Conservation (phyloP, 805 yeast species). For the Nakazawaea populi region DNA sequence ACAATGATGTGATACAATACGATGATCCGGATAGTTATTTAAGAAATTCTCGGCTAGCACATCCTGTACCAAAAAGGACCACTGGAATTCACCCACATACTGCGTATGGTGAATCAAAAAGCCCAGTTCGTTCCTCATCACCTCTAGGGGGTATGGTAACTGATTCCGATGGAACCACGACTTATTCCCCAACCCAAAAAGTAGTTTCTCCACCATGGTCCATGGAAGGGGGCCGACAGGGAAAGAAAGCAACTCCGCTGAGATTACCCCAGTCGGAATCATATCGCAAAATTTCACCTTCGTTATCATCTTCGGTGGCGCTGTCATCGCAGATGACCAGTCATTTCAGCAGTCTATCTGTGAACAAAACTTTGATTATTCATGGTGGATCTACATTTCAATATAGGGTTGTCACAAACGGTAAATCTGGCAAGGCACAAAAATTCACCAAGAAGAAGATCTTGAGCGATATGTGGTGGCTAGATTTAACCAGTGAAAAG, state of each 20-base stretch:
- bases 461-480: slow-evolving; percentile 46
- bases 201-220: background rate
- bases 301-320: background rate
- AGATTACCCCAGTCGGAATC: background rate
- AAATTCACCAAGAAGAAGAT: slow-evolving; percentile 22
- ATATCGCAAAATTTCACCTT: background rate
- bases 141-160: slow-evolving; percentile 1
- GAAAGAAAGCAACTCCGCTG: background rate
- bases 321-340: background rate
- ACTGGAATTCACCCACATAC: background rate
- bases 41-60: background rate
- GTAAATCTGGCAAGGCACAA: slow-evolving; percentile 14
- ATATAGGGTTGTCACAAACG: slow-evolving; percentile 16
- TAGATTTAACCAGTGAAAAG: slow-evolving; percentile 34
- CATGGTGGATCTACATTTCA: slow-evolving; percentile 27
- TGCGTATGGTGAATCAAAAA: background rate
- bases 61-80: background rate
- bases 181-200: background rate
- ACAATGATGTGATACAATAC: background rate
- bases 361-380: slow-evolving; percentile 19
- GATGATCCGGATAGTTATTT: background rate
- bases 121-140: background rate
- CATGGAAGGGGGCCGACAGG: background rate
- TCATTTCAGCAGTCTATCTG: background rate
- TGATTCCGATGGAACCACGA: background rate